Percentiles rank a stretch among this genome's conserved stretches.
Conservation (phyloP, 495 filamentous ascomycete species). For the Sordaria brevicollis region DNA sequence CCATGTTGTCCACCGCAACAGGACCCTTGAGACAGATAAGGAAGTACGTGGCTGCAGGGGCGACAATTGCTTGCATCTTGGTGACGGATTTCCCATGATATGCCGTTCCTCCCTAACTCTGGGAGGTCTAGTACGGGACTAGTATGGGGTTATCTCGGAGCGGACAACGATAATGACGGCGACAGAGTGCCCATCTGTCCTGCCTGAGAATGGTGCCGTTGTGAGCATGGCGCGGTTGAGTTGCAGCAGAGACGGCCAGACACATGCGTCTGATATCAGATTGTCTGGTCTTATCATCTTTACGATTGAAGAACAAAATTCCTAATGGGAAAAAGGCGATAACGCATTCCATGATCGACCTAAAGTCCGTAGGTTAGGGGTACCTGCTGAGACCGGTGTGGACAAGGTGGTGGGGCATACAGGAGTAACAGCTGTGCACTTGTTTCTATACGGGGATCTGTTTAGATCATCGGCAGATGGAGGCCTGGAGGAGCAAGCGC, state of each 20-base stretch:
- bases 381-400: conserved; percentile 9
- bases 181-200: neutral
- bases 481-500: neutral
- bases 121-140: neutral
- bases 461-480: neutral
- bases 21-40: neutral
- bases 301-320: conserved; percentile 23
- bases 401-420: neutral
- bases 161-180: neutral
- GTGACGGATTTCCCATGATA: neutral
- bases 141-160: neutral
- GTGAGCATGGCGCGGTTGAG: neutral
- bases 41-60: neutral
- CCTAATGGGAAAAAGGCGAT: conserved; percentile 28
- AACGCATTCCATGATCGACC: conserved; percentile 5
- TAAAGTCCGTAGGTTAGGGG: conserved; percentile 2
- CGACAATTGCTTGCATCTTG: neutral
- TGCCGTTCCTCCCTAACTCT: neutral
- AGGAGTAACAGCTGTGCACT: conserved; percentile 5
- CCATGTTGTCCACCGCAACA: neutral
- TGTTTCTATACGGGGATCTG: neutral
- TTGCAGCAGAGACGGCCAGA: neutral
- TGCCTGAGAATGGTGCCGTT: neutral
- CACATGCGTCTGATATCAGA: neutral
- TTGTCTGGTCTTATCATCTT: conserved; percentile 21